These are phyloP conservation scores for Chrysopogon serrulatus DNA, from an alignment of 176 grass and related monocot species.

Conservation along the genomic window DNA sequence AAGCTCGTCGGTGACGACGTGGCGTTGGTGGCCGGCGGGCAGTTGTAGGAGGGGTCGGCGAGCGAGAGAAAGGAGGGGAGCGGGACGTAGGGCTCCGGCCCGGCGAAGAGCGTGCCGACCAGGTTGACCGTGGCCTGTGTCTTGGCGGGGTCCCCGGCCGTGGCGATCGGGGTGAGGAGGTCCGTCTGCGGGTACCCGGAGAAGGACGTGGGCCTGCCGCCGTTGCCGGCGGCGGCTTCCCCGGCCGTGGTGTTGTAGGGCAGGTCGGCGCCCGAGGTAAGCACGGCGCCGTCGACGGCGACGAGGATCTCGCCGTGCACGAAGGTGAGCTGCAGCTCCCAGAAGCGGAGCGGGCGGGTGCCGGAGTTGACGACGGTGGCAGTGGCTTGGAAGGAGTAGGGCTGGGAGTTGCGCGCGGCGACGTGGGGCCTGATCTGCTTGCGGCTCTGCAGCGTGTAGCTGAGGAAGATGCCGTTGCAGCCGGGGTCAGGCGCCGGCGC, in stretches of 20 bases:
- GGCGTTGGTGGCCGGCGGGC: slow-evolving; percentile 12
- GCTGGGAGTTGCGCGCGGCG: slow-evolving; percentile 17
- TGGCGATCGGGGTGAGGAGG: slow-evolving; percentile 68
- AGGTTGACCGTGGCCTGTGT: slow-evolving; percentile 36
- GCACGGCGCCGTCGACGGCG: slow-evolving; percentile 35
- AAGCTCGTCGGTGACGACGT: neutral
- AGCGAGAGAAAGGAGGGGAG: slow-evolving; percentile 51
- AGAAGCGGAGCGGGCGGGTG: slow-evolving; percentile 40
- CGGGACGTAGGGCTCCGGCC: slow-evolving; percentile 19
- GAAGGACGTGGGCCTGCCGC: slow-evolving; percentile 29
- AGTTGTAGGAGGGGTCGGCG: slow-evolving; percentile 52
- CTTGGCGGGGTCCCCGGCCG: slow-evolving; percentile 46
- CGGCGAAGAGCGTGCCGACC: slow-evolving; percentile 61
- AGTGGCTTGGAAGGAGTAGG: slow-evolving; percentile 59
- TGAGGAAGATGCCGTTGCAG: slow-evolving; percentile 71
- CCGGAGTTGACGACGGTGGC: slow-evolving; percentile 62
- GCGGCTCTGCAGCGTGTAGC: slow-evolving; percentile 42
- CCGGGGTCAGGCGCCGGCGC: slow-evolving; percentile 24
- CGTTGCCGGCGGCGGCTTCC: neutral
- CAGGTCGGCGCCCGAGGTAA: slow-evolving; percentile 41
- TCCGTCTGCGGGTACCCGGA: slow-evolving; percentile 69
- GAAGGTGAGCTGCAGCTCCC: slow-evolving; percentile 49
- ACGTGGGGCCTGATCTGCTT: slow-evolving; percentile 62
- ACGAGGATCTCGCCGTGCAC: slow-evolving; percentile 63
- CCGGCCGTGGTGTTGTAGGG: slow-evolving; percentile 56